Evolutionary conservation across 768 basidiomycete genomes (phyloP), one percentile per base, ranked within the genome.

Genomic region (Suillus discolor): DNA sequence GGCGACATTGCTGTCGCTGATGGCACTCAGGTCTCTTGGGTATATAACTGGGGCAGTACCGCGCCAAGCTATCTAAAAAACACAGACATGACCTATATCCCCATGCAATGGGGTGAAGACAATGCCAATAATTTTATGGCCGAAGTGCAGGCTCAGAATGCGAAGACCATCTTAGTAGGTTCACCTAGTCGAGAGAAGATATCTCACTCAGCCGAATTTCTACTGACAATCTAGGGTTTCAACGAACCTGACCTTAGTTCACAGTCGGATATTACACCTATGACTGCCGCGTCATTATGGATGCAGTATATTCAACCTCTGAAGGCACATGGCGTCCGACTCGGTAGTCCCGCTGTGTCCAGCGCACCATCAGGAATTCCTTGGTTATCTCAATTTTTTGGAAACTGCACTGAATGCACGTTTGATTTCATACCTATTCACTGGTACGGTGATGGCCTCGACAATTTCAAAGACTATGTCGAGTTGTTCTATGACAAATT

Each of bases 31-130:
- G 61, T 66, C 23, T 68, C 61, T 38, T 68, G 67, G 67, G 67
- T 68, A 31, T 68, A 68, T 60, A 57, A 68, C 41, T 68, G 67
- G 67, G 65, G 84, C 4, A 79, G 77, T 54, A 68, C 75, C 28
- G 81, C 81, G 12, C 80, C 83, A n/a, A 73, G 70, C 25, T 81
- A 82, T 68, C 70, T 85, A 36, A 80, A 77, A 2, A 73, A 78
- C 38, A 63, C 65, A 2, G 79, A 79, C 44, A 75, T 85, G 64
- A 77, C 80, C 20, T 85, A 82, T 62, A 74, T 85, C 38, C 84
- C 84, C 0, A 84, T 85, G 84, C 84, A 85, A 71, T 85, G 84
- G 83, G 83, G 84, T 4, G 77, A 79, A 25, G 79, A 70, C 4
- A 72, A 74, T 38, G 79, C 80, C 34, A 77, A 83, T 47, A 72